These are phyloP conservation scores for Naganishia vaughanmartiniae DNA, from an alignment of 768 basidiomycete species.

Conservation along the genomic window DNA sequence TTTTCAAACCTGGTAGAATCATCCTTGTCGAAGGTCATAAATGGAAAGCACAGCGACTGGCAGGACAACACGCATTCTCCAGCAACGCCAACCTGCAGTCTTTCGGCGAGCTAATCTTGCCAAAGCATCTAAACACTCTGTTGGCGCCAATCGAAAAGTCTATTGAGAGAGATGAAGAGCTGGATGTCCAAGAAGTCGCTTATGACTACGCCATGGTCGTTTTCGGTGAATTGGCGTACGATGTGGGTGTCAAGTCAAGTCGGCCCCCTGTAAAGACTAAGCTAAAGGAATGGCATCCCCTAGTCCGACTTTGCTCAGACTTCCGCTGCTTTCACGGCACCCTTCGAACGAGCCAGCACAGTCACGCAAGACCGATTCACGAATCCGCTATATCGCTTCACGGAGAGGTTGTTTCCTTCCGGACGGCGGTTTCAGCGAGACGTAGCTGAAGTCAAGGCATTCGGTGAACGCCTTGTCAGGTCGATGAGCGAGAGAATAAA, in stretches of 20 bases:
- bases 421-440: slow-evolving; percentile 24
- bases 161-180: neutral
- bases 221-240: slow-evolving; percentile 41
- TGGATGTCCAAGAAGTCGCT: slow-evolving; percentile 34
- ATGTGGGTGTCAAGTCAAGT: slow-evolving; percentile 31
- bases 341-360: slow-evolving; percentile 32
- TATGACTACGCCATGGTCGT: slow-evolving; percentile 35
- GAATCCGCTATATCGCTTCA: slow-evolving; percentile 32
- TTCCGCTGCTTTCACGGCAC: slow-evolving; percentile 22
- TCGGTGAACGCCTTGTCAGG: slow-evolving; percentile 30
- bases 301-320: slow-evolving; percentile 31
- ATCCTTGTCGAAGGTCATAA: slow-evolving; percentile 32
- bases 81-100: slow-evolving; percentile 27
- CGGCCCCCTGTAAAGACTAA: neutral
- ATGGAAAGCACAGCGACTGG: slow-evolving; percentile 38
- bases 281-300: neutral
- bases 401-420: slow-evolving; percentile 24
- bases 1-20: slow-evolving; percentile 28
- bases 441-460: slow-evolving; percentile 29
- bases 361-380: slow-evolving; percentile 33
- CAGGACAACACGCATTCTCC: slow-evolving; percentile 34
- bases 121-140: slow-evolving; percentile 30
- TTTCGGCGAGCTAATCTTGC: slow-evolving; percentile 32
- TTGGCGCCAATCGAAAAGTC: slow-evolving; percentile 5
- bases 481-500: slow-evolving; percentile 24